Conservation (phyloP, 345 rosid species). For the Bruguiera gymnorhiza region DNA sequence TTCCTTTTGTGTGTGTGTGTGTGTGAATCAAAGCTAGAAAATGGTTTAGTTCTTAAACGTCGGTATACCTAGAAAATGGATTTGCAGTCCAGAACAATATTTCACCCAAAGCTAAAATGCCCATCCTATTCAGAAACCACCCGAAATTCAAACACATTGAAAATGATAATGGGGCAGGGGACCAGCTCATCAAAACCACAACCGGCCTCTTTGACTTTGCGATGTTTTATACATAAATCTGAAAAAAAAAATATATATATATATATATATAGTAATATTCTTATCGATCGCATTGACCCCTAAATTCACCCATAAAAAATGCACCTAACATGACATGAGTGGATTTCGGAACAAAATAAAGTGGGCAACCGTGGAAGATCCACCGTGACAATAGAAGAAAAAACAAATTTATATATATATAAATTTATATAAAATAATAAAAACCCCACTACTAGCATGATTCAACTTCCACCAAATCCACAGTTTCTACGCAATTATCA, state of each 20-base stretch:
- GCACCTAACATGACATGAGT: conserved; percentile 16
- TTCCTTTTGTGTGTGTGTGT: no score
- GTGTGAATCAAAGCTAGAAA: no score
- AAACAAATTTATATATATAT: neutral
- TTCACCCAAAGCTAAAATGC: neutral
- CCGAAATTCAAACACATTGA: neutral
- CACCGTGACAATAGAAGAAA: neutral
- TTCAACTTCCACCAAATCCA: conserved; percentile 38
- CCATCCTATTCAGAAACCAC: neutral
- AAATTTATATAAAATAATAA: neutral
- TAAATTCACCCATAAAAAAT: neutral
- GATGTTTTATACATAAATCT: no score
- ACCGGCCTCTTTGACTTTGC: neutral
- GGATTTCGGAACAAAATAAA: conserved; percentile 29
- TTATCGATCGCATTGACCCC: no score
- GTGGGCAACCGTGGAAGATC: conserved; percentile 7
- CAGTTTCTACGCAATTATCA: conserved; percentile 17
- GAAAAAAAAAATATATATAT: no score
- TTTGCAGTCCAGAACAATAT: no score
- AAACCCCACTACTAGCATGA: conserved; percentile 28
- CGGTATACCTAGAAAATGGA: no score
- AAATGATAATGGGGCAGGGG: neutral
- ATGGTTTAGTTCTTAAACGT: no score
- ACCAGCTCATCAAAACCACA: neutral
- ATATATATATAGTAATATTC: no score